Base-by-base conservation (phyloP, 805 yeast genomes). In the Barnettozyma californica region DNA sequence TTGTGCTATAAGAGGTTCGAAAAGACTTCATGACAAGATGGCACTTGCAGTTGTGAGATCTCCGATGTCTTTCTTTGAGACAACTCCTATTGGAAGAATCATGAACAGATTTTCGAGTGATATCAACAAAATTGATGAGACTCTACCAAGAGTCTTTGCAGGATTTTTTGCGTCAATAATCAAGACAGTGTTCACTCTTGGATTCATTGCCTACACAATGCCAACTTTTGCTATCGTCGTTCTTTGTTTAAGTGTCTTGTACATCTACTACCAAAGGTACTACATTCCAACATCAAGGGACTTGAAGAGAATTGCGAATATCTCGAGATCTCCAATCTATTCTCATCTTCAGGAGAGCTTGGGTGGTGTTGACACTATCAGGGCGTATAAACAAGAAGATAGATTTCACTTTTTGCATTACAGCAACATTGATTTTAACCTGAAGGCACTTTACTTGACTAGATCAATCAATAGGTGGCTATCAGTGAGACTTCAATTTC, bases 281-380 rank as follows among this genome's bases (percentile, higher is more conserved):
- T 90, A 85, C 63, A 75, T 83, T 52, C 72, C 80, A 4, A 75
- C 88, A 1, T 78, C 90, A 9, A 76, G 96, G 58, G 96, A 89
- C 62, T 70, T 89, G 57, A 87, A 86, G 62, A 76, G 96, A 58
- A 69, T 88, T 45, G 80, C 78, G 42, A 80, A 86, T 46, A 73
- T 81, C 20, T 75, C 92, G 5, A 75, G 79, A 58, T 79, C 87
- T 48, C 96, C 96, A 3, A 80, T 88, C 16, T 85, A 78, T 69
- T 85, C 95, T 0, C 89, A 85, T 55, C 74, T 90, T 53, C 91
- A 87, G 61, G 97, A 90, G 60, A 81, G 90, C 2, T 67, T 90
- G 43, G 76, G 75, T 29, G 97, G 97, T 11, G 78, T 84, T 20
- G 80, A 81, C 43, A 90, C 95, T 1, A 81, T 90, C 48, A 73